These are phyloP conservation scores for Citrus mangshanensis DNA, from an alignment of 345 rosid genomes.

Conservation along the genomic window DNA sequence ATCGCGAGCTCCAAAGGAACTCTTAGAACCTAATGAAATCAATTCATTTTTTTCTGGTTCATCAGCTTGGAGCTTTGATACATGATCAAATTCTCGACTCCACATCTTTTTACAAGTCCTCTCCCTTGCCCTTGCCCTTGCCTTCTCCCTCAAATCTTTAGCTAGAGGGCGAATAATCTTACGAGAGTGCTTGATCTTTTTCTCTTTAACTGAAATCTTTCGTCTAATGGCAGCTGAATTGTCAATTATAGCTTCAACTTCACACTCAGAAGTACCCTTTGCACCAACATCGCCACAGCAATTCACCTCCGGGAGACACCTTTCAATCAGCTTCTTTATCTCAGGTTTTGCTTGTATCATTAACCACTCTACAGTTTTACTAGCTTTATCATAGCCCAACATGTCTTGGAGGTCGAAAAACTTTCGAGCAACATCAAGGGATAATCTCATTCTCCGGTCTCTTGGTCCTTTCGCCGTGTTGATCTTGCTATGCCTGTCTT, in stretches of 20 bases:
- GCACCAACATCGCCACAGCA: conserved; percentile 5
- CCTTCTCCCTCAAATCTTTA: conserved; percentile 53
- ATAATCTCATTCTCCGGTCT: conserved; percentile 85
- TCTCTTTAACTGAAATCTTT: conserved; percentile 17
- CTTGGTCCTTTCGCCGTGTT: conserved; percentile 73
- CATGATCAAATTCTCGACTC: conserved; percentile 16
- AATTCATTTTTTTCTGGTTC: background rate
- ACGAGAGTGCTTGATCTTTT: conserved; percentile 30
- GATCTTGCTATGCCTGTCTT: conserved; percentile 87
- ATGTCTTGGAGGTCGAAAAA: conserved; percentile 83
- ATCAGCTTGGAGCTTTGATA: conserved; percentile 9
- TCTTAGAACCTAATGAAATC: conserved; percentile 21
- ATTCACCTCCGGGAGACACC: conserved; percentile 13
- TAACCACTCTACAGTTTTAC: conserved; percentile 84
- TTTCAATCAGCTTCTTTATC: conserved; percentile 41
- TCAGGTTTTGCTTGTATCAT: conserved; percentile 56
- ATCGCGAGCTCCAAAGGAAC: conserved; percentile 14
- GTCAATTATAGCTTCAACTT: conserved; percentile 31
- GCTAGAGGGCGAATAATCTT: conserved; percentile 28
- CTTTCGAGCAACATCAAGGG: conserved; percentile 63
- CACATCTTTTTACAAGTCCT: conserved; percentile 49
- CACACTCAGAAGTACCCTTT: conserved; percentile 43
- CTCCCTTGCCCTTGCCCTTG: conserved; percentile 70
- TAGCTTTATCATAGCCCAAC: conserved; percentile 76
- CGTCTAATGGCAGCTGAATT: conserved; percentile 12